A percentile compares a stretch with the other conserved stretches of the same genome.
These are phyloP conservation scores for Moringa oleifera DNA, from an alignment of 345 rosid genomes.

Conservation along the genomic window DNA sequence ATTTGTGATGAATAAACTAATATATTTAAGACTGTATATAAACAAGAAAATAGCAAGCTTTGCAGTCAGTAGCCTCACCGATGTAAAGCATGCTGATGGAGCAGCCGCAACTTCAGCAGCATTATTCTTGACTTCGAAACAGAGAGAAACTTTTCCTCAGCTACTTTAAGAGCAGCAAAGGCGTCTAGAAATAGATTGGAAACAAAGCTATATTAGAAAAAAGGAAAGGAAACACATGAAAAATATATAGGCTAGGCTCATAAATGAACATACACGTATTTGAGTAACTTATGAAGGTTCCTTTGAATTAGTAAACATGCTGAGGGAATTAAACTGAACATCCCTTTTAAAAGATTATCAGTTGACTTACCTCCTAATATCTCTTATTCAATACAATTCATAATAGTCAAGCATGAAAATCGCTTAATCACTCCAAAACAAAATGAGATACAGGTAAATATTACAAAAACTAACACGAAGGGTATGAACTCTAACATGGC, in stretches of 20 bases:
- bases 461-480: not conserved
- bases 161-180: conserved; percentile 76
- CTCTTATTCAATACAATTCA: not conserved
- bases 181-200: conserved; percentile 45
- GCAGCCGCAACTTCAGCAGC: conserved; percentile 81
- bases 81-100: conserved; percentile 88
- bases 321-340: not conserved
- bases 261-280: not conserved
- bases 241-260: not conserved
- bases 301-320: not conserved
- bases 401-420: not conserved
- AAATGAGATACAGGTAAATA: not conserved
- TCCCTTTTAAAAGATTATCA: too few relatives aligned
- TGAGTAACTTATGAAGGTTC: not conserved
- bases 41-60: conserved; percentile 12
- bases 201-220: conserved; percentile 4
- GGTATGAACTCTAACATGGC: not conserved
- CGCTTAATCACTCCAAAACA: not conserved
- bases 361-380: not conserved
- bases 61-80: conserved; percentile 38
- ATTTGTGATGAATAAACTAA: conserved; percentile 13
- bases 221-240: conserved; percentile 9
- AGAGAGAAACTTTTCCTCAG: conserved; percentile 71
- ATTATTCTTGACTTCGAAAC: conserved; percentile 73
- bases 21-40: not conserved